A percentile compares a stretch with the other conserved stretches of the same genome.
Evolutionary conservation across 805 yeast species (phyloP).

Genomic region (Ogataea haglerorum): DNA sequence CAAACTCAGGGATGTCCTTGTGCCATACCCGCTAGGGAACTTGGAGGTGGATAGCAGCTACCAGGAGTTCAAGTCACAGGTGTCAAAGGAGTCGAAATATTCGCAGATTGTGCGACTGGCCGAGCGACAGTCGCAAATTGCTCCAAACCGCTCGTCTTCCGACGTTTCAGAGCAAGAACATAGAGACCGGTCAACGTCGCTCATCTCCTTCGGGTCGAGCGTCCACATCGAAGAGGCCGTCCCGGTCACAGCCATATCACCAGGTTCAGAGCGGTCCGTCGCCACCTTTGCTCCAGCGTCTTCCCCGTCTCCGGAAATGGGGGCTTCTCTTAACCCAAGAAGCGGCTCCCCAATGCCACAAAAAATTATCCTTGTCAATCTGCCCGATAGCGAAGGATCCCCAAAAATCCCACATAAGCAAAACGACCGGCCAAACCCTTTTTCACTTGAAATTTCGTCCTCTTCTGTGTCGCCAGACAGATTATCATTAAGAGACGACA

Average conservation of each 20-base stretch:
- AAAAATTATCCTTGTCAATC: background rate
- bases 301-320: background rate
- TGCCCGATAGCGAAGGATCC: background rate
- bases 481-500: background rate
- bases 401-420: background rate
- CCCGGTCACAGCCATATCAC: background rate
- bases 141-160: background rate
- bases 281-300: background rate
- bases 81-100: slow-evolving; percentile 4
- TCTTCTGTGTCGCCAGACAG: background rate
- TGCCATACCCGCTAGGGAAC: slow-evolving; percentile 3
- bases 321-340: too few species aligned
- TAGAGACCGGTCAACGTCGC: background rate
- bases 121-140: background rate
- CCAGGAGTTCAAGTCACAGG: slow-evolving; percentile 3
- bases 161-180: too few species aligned
- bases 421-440: background rate
- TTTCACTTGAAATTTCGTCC: background rate
- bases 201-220: slow-evolving; percentile 1
- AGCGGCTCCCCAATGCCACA: background rate
- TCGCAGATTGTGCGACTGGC: slow-evolving; percentile 9
- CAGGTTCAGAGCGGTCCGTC: background rate
- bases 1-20: slow-evolving; percentile 5
- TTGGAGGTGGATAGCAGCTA: slow-evolving; percentile 6
- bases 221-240: slow-evolving; percentile 3